These are phyloP conservation scores for Melampsora allii-populina DNA, from an alignment of 1,284 basidiomycete species.

Conservation along the genomic window DNA sequence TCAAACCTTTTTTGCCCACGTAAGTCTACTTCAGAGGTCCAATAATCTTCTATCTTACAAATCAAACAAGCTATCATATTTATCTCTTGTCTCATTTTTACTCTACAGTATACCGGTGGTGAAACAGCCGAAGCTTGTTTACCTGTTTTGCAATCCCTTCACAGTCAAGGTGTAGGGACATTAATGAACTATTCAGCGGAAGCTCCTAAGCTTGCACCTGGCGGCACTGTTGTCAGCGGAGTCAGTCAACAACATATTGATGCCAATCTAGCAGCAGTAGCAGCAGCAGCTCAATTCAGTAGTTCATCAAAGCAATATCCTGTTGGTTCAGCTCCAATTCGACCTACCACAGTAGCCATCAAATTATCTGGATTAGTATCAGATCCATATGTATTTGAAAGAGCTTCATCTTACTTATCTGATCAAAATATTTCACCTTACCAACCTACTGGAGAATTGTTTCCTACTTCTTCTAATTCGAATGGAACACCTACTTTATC, in stretches of 20 bases:
- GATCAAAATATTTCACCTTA: constrained; percentile 19
- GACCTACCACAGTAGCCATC: constrained; percentile 21
- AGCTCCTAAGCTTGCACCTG: background rate
- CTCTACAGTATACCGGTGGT: constrained; percentile 31
- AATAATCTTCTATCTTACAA: too few relatives aligned
- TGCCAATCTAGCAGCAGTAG: constrained; percentile 14
- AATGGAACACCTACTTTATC: background rate
- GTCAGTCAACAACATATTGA: constrained; percentile 9
- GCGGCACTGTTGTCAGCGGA: background rate
- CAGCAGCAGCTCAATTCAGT: background rate
- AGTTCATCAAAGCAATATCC: background rate
- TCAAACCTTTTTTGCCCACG: constrained; percentile 38
- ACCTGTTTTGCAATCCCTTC: constrained; percentile 6
- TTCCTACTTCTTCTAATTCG: background rate
- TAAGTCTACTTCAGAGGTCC: background rate
- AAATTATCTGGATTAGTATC: constrained; percentile 29
- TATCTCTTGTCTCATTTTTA: background rate
- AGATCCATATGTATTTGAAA: constrained; percentile 36
- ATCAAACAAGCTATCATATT: background rate
- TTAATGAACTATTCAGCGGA: constrained; percentile 37
- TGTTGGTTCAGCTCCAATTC: constrained; percentile 15
- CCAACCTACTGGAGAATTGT: background rate
- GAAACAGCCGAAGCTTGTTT: constrained; percentile 21
- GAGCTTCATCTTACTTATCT: constrained; percentile 16
- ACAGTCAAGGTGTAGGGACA: background rate